Evolutionary conservation across 768 basidiomycete genomes (phyloP).

Genomic region (Pulveroboletus sp.): DNA sequence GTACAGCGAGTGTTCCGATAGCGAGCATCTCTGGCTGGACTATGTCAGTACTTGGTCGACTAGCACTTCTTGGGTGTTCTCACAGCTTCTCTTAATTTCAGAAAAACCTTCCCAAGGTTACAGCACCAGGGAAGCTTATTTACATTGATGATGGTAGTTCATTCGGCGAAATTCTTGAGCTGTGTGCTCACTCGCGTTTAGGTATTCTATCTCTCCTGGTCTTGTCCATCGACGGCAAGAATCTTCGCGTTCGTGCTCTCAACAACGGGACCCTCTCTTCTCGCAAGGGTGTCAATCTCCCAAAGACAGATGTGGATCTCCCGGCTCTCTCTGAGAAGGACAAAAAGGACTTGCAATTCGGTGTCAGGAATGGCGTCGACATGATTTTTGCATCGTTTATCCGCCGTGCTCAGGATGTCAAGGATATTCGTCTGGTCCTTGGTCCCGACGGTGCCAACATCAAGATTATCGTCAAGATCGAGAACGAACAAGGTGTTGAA

Average conservation of each 20-base stretch:
- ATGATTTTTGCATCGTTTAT: constrained; percentile 99
- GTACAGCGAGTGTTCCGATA: constrained; percentile 74
- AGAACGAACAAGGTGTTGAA: constrained; percentile 97
- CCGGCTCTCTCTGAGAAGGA: constrained; percentile 98
- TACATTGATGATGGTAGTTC: constrained; percentile 90
- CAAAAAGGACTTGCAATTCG: constrained; percentile 90
- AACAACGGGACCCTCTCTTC: constrained; percentile 94
- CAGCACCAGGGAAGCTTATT: constrained; percentile 93
- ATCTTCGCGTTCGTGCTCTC: constrained; percentile 77
- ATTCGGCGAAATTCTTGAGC: background rate
- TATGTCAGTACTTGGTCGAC: constrained; percentile 57
- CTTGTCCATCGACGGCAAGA: constrained; percentile 77
- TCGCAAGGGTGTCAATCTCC: constrained; percentile 98
- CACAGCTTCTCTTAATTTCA: constrained; percentile 27
- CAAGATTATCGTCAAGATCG: constrained; percentile 99
- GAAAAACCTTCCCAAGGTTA: constrained; percentile 93
- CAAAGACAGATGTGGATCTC: constrained; percentile 96
- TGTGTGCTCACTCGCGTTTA: constrained; percentile 1
- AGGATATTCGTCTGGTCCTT: constrained; percentile 87
- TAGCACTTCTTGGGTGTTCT: background rate
- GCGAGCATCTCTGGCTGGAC: constrained; percentile 87
- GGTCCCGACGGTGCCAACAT: constrained; percentile 93
- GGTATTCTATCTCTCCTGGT: constrained; percentile 92
- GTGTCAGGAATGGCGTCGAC: constrained; percentile 96
- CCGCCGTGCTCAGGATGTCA: constrained; percentile 90